phyloP scores from a whole-genome alignment of 2,329 filamentous ascomycete genomes.

The Parasarocladium wereldwijsianum region DNA sequence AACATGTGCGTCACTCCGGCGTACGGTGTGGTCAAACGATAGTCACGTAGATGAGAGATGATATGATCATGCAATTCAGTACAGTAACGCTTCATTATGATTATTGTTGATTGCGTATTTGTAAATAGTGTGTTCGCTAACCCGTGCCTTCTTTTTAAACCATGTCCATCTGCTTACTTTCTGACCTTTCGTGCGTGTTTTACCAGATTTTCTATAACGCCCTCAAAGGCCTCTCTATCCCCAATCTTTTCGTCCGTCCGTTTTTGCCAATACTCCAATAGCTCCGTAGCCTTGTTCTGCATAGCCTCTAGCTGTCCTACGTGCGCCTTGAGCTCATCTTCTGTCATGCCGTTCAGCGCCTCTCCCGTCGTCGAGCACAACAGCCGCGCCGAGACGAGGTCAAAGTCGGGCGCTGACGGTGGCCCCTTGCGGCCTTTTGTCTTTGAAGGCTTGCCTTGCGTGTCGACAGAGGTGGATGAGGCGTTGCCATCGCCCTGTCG shows the following conservation, averaged over 20 bases:
- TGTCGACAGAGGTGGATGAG: conserved; percentile 44
- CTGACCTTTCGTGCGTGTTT: conserved; percentile 78
- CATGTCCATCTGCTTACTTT: conserved; percentile 33
- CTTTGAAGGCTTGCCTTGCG: conserved; percentile 35
- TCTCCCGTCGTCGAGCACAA: conserved; percentile 75
- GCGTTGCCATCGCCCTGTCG: conserved; percentile 32
- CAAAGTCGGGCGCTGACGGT: conserved; percentile 58
- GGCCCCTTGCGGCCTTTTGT: conserved; percentile 38
- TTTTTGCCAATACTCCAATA: conserved; percentile 80
- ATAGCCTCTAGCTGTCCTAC: conserved; percentile 53
- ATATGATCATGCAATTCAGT: no score
- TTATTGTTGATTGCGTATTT: no score
- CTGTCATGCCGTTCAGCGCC: conserved; percentile 65
- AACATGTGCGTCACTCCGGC: no score
- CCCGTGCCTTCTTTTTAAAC: background rate
- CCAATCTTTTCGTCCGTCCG: conserved; percentile 73
- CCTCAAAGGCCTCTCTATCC: conserved; percentile 87
- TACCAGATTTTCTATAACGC: conserved; percentile 91
- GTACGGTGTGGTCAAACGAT: no score
- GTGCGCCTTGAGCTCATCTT: conserved; percentile 60
- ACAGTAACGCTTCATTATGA: no score
- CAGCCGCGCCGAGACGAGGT: conserved; percentile 64
- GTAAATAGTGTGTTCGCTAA: background rate
- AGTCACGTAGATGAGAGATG: no score
- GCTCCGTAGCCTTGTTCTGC: conserved; percentile 56